Conservation (phyloP, 1,139 yeast species). For the Yamadazyma friedrichii region DNA sequence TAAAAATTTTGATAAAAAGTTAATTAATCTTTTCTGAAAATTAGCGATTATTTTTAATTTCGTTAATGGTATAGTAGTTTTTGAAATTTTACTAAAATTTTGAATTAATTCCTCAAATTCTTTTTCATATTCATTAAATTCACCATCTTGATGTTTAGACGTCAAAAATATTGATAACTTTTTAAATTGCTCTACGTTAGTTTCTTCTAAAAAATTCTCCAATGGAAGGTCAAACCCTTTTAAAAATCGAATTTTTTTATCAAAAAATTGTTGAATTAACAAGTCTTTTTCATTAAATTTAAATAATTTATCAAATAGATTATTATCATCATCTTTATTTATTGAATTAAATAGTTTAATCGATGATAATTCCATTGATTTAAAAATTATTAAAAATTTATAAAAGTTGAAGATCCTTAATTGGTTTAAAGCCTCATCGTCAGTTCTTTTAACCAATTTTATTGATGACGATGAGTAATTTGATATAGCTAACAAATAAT, state of each 20-base stretch:
- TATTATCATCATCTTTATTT: constrained; percentile 27
- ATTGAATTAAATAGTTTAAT: constrained; percentile 27
- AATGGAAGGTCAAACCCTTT: constrained; percentile 27
- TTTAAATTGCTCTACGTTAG: constrained; percentile 17
- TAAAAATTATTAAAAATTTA: constrained; percentile 34
- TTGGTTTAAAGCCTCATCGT: constrained; percentile 36
- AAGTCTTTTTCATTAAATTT: constrained; percentile 41
- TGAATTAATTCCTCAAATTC: constrained; percentile 12
- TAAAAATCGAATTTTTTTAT: constrained; percentile 32
- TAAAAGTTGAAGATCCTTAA: constrained; percentile 42
- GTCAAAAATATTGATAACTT: constrained; percentile 13
- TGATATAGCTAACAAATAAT: constrained; percentile 46
- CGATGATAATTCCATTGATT: constrained; percentile 37
- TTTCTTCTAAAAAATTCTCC: constrained; percentile 27
- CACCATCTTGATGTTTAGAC: neutral
- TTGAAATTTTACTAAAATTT: constrained; percentile 14
- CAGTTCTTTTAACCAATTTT: constrained; percentile 37
- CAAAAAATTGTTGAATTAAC: constrained; percentile 34
- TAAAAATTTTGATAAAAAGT: constrained; percentile 20
- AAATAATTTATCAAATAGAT: constrained; percentile 40
- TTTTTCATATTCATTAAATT: constrained; percentile 10
- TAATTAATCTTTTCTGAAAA: constrained; percentile 33
- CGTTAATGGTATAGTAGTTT: constrained; percentile 31
- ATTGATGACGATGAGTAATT: constrained; percentile 41
- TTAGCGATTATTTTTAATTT: constrained; percentile 30